These are phyloP conservation scores for Pseudogymnoascus sp. DNA, from an alignment of 2,329 filamentous ascomycete species.

Conservation along the genomic window DNA sequence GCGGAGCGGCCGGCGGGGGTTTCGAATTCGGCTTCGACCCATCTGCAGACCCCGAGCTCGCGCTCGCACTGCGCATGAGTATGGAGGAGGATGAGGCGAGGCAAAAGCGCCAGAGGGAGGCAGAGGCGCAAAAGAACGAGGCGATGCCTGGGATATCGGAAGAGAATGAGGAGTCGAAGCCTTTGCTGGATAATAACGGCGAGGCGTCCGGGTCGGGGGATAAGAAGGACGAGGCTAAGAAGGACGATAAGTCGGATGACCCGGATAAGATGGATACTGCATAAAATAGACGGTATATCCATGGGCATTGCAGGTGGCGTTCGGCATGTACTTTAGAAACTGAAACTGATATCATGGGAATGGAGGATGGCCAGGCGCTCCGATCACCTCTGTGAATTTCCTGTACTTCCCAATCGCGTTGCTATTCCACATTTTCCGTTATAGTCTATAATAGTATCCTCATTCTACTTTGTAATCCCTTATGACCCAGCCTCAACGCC, in stretches of 20 bases:
- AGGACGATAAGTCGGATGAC: slow-evolving; percentile 44
- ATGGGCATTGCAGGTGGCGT: slow-evolving; percentile 28
- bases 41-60: slow-evolving; percentile 83
- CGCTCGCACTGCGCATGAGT: slow-evolving; percentile 89
- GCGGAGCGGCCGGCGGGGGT: slow-evolving; percentile 49
- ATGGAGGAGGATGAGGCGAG: slow-evolving; percentile 96
- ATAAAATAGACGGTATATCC: slow-evolving; percentile 33
- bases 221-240: slow-evolving; percentile 38
- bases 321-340: slow-evolving; percentile 27
- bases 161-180: slow-evolving; percentile 58
- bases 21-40: slow-evolving; percentile 90
- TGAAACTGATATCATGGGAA: slow-evolving; percentile 25
- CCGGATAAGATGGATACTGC: slow-evolving; percentile 88
- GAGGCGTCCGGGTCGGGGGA: slow-evolving; percentile 53
- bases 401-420: neutral
- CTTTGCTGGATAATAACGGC: slow-evolving; percentile 54
- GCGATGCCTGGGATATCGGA: slow-evolving; percentile 76
- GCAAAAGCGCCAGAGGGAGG: slow-evolving; percentile 69
- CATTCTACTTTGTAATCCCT: slow-evolving; percentile 9
- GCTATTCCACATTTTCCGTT: slow-evolving; percentile 7
- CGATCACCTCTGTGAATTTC: slow-evolving; percentile 1
- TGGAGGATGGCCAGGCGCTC: slow-evolving; percentile 2
- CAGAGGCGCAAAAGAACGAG: slow-evolving; percentile 59
- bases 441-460: slow-evolving; percentile 3
- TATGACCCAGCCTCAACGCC: slow-evolving; percentile 4